These are phyloP conservation scores for Rhynchosporium graminicola DNA, from an alignment of 2,329 filamentous ascomycete species.

Conservation along the genomic window DNA sequence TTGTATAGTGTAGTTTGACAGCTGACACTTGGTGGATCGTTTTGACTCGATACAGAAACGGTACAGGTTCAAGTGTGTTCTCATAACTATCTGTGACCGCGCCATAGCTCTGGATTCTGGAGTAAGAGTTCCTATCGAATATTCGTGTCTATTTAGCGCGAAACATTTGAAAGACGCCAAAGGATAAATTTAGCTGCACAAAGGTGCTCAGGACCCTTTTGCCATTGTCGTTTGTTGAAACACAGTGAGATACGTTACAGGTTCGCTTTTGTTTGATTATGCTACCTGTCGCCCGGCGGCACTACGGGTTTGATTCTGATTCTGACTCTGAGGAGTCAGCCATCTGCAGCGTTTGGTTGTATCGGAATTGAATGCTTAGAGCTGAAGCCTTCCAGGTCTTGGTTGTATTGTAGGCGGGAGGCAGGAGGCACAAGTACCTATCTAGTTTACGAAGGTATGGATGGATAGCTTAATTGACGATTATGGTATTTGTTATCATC, in stretches of 20 bases:
- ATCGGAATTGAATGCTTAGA: background rate
- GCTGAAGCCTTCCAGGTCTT: background rate
- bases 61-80: background rate
- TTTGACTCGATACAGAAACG: background rate
- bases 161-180: conserved; percentile 4
- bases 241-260: conserved; percentile 2
- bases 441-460: too few relatives aligned
- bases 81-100: background rate
- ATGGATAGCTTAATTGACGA: too few relatives aligned
- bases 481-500: too few relatives aligned
- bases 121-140: background rate
- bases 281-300: background rate
- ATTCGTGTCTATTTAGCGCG: too few relatives aligned
- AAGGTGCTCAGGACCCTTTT: background rate
- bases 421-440: background rate
- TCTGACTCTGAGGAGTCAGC: background rate
- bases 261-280: background rate
- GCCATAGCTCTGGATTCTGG: too few relatives aligned
- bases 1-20: background rate
- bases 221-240: background rate
- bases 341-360: background rate
- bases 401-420: conserved; percentile 1
- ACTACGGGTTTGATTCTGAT: too few relatives aligned
- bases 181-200: conserved; percentile 6
- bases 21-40: background rate